Conservation (phyloP, 2,329 filamentous ascomycete species). For the Keithomyces neogunnii region DNA sequence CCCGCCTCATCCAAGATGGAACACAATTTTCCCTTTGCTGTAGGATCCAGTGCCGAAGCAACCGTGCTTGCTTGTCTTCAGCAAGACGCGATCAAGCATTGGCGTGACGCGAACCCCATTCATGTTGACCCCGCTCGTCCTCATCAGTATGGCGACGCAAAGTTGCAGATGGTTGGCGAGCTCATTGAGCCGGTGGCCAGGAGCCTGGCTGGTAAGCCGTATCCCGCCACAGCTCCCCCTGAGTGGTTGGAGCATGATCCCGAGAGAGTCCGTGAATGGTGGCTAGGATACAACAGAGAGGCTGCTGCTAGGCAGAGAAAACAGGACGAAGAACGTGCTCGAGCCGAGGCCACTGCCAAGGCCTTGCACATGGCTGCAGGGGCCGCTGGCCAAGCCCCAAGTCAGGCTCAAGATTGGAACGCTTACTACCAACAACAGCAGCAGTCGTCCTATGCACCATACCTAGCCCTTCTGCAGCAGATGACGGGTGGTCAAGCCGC, state of each 20-base stretch:
- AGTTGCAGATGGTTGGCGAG: constrained; percentile 32
- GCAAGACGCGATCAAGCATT: constrained; percentile 35
- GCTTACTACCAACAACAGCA: constrained; percentile 18
- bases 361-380: constrained; percentile 16
- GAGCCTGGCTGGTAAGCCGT: constrained; percentile 35
- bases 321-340: constrained; percentile 28
- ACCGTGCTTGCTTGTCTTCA: constrained; percentile 34
- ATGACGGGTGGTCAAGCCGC: constrained; percentile 27
- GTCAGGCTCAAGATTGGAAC: constrained; percentile 18
- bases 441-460: constrained; percentile 26
- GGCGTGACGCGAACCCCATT: constrained; percentile 31
- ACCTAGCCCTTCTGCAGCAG: constrained; percentile 33
- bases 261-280: constrained; percentile 43
- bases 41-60: constrained; percentile 28
- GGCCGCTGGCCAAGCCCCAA: constrained; percentile 8
- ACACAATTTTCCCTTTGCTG: constrained; percentile 20
- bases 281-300: constrained; percentile 37
- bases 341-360: constrained; percentile 24
- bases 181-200: constrained; percentile 34
- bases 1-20: constrained; percentile 1
- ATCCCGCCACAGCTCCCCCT: constrained; percentile 42
- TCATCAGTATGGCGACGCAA: constrained; percentile 33
- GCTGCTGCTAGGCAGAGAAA: constrained; percentile 27
- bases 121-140: constrained; percentile 22
- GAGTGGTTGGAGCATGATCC: constrained; percentile 40